These are phyloP conservation scores for Dryas octopetala DNA, from an alignment of 306 rosid genomes.

Conservation along the genomic window DNA sequence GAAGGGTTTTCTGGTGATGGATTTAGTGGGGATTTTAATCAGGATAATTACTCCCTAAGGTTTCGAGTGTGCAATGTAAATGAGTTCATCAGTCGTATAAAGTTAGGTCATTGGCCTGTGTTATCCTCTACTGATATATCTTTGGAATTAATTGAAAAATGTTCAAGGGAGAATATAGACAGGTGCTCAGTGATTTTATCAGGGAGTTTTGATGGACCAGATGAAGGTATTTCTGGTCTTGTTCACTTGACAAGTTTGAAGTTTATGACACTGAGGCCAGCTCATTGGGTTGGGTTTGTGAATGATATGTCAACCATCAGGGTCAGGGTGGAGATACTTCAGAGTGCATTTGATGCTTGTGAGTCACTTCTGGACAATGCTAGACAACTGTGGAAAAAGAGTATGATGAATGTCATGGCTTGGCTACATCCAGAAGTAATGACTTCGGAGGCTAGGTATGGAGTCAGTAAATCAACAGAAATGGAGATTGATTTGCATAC, in stretches of 20 bases:
- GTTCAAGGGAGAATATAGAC: constrained; percentile 28
- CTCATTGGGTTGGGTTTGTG: constrained; percentile 44
- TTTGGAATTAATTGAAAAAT: constrained; percentile 58
- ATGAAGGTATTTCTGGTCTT: constrained; percentile 81
- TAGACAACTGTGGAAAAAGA: constrained; percentile 82
- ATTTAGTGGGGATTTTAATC: constrained; percentile 40
- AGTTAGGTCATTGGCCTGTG: constrained; percentile 87
- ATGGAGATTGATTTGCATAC: constrained; percentile 46
- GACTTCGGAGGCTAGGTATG: constrained; percentile 74
- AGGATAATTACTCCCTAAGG: constrained; percentile 54
- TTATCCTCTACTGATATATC: constrained; percentile 60
- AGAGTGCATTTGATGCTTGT: constrained; percentile 67
- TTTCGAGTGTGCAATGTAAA: constrained; percentile 56
- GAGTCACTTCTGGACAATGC: constrained; percentile 70
- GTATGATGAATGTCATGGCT: constrained; percentile 79
- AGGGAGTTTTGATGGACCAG: constrained; percentile 83
- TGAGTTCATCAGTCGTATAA: constrained; percentile 55
- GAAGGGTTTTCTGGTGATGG: constrained; percentile 54
- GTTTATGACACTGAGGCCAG: constrained; percentile 66
- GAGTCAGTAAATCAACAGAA: constrained; percentile 44
- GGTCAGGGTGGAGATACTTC: constrained; percentile 73
- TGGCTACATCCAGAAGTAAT: constrained; percentile 87
- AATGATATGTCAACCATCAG: constrained; percentile 50
- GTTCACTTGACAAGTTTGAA: constrained; percentile 79
- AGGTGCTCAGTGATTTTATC: constrained; percentile 58